Base-by-base conservation (phyloP, 2,329 filamentous ascomycete genomes). In the Cryoendolithus antarcticus region DNA sequence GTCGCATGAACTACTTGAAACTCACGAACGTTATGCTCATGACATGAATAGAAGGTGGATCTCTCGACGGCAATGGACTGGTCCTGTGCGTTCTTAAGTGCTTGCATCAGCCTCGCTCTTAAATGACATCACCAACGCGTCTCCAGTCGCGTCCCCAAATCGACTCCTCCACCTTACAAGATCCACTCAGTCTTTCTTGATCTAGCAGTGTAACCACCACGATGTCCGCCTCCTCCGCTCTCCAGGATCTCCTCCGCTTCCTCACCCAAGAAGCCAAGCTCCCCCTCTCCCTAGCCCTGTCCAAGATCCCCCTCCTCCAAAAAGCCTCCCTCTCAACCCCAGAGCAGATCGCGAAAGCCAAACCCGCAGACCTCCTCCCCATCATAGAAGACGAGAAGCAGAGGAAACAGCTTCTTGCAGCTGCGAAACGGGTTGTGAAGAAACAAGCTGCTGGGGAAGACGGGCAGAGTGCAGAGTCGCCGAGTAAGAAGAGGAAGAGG, bases 241-340 rank as follows among this genome's bases (percentile, higher is more conserved):
- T 56, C 11, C 54, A 57, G 51, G 48, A 57, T 9, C 54, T 77
- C 9, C 59, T 77, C 28, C 69, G 73, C 9, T 77, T 78, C 46
- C 58, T 77, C 15, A 70, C 69, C 1, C 67, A 74, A 55, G 72
- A 77, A 48, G 66, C 66, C 24, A 75, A 74, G 50, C 47, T 77
- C 0, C 69, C 74, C 2, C 58, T 77, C 4, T 66, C 68, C 3
- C 58, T 62, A 21, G 73, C 72, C 8, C 70, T 77, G 55, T 52
- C 62, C 39, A 75, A 74, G 50, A 62, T 72, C 39, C 69, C 69
- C 44, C 62, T 66, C n/a, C 62, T 77, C 7, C 68, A 73, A 50
- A 60, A 62, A 38, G 65, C 64, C 13, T 59, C 63, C 40, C 58
- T 76, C 13, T 44, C 39, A 44, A 67, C 63, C 35, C 52, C 65